These are phyloP conservation scores for Saturnispora kantuleensis DNA, from an alignment of 805 yeast genomes.

Conservation along the genomic window DNA sequence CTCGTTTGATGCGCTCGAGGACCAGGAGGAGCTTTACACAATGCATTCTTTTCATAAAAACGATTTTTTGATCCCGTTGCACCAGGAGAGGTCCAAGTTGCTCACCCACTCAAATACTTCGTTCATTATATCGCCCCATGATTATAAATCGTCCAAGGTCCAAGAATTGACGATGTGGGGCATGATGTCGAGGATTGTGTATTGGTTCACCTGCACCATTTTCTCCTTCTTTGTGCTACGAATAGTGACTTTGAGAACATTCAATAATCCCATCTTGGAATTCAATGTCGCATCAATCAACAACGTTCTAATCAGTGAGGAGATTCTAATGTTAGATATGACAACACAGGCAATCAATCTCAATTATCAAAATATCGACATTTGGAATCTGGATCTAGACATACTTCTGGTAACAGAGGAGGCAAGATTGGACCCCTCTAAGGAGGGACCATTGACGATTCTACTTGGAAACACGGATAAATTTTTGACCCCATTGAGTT, in stretches of 20 bases:
- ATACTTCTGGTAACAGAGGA: constrained; percentile 23
- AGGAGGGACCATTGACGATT: constrained; percentile 15
- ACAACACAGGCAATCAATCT: constrained; percentile 18
- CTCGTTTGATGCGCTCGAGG: neutral
- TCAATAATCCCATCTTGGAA: constrained; percentile 19
- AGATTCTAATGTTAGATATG: constrained; percentile 25
- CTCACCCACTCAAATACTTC: too few species aligned
- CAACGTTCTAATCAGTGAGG: constrained; percentile 25
- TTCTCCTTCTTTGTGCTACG: constrained; percentile 9
- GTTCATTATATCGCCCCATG: constrained; percentile 22
- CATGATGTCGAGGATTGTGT: too few species aligned
- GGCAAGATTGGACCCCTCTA: constrained; percentile 2
- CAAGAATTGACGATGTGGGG: neutral
- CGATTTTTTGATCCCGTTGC: too few species aligned
- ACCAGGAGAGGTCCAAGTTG: too few species aligned
- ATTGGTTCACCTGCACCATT: too few species aligned
- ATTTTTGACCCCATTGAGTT: constrained; percentile 25
- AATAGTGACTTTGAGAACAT: constrained; percentile 20
- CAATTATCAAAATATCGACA: constrained; percentile 25
- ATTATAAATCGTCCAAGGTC: constrained; percentile 19
- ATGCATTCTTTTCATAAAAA: too few species aligned
- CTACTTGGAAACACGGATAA: constrained; percentile 24
- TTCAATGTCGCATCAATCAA: constrained; percentile 21
- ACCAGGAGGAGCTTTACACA: neutral
- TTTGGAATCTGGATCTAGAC: constrained; percentile 27